phyloP scores from a whole-genome alignment of 129 eudicot genomes.

The Flaveria linearis region DNA sequence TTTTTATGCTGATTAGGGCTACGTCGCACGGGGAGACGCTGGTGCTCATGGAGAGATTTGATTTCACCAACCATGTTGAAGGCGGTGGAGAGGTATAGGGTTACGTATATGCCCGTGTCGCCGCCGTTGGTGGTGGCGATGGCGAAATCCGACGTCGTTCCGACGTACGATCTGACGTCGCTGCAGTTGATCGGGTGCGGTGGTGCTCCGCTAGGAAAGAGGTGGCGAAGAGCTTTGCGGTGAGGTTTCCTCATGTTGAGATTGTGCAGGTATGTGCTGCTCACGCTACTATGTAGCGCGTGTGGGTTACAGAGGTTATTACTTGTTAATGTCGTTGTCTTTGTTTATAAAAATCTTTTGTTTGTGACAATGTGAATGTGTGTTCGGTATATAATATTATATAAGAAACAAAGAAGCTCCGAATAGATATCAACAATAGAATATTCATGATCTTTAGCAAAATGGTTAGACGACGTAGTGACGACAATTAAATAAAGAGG shows the following conservation, averaged over 20 bases:
- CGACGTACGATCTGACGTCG: conserved; percentile 67
- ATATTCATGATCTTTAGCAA: too few species aligned
- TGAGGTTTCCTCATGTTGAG: conserved; percentile 59
- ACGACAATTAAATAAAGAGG: too few species aligned
- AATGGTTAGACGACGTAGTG: too few species aligned
- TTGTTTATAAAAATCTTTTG: not conserved
- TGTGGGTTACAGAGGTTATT: not conserved
- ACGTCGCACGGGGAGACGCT: conserved; percentile 60
- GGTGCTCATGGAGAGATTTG: conserved; percentile 74
- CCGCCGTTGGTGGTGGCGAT: conserved; percentile 94
- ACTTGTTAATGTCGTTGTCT: not conserved
- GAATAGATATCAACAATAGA: too few species aligned
- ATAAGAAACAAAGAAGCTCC: too few species aligned
- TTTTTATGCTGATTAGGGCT: conserved; percentile 71
- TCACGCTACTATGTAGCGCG: conserved; percentile 30
- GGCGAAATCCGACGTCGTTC: conserved; percentile 69
- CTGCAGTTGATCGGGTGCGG: conserved; percentile 65
- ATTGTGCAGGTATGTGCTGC: conserved; percentile 57
- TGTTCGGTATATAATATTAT: too few species aligned
- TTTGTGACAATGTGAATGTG: not conserved
- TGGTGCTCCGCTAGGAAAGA: conserved; percentile 93
- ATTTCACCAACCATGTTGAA: conserved; percentile 70
- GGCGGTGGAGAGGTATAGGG: conserved; percentile 76
- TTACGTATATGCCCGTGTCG: conserved; percentile 81
- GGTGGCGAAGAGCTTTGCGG: conserved; percentile 52